Evolutionary conservation across 306 rosid genomes (phyloP), one percentile per base, ranked within the genome.

Genomic region (Prinsepia uniflora): DNA sequence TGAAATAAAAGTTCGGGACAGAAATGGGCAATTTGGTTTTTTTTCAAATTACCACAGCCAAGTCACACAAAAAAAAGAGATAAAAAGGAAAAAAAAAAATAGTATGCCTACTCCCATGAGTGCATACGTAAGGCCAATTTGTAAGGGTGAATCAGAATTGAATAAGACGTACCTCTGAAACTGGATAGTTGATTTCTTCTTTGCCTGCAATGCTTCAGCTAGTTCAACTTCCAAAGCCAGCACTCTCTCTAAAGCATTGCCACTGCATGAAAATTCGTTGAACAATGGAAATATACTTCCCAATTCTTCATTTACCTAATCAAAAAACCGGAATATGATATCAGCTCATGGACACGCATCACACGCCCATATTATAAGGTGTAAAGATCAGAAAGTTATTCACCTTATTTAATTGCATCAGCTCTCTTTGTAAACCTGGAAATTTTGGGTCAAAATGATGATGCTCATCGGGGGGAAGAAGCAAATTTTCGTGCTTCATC

Each of bases 161-260:
- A 65, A 57, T 17, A 72, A 57, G 52, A 76, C 74, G 73, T 91
- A 95, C 99, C 99, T 95, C 79, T 95, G 96, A 79, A 91, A 89
- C 71, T 87, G 92, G 73, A 84, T 20, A 79, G 71, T 81, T 39
- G 96, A 77, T 78, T 82, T 84, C 83, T 87, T 92, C 86, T 89
- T 90, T 73, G 86, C 80, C 84, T 81, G 92, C 83, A 95, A 83
- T 10, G 96, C 81, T 83, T 87, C 96, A 39, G 97, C 99, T 57
- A 95, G 96, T 79, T 95, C 97, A 53, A 91, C 82, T 84, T 91
- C 99, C 79, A 95, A 80, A 72, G 99, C 96, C 65, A 95, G 97
- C 49, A 91, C 97, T 76, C 97, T 86, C 82, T 95, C 99, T 65
- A 95, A 74, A 48, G 99, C 92, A 85, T 89, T 91, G 71, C 99